These are phyloP conservation scores for Eucalyptus urophylla DNA, from an alignment of 345 rosid species.

Conservation along the genomic window DNA sequence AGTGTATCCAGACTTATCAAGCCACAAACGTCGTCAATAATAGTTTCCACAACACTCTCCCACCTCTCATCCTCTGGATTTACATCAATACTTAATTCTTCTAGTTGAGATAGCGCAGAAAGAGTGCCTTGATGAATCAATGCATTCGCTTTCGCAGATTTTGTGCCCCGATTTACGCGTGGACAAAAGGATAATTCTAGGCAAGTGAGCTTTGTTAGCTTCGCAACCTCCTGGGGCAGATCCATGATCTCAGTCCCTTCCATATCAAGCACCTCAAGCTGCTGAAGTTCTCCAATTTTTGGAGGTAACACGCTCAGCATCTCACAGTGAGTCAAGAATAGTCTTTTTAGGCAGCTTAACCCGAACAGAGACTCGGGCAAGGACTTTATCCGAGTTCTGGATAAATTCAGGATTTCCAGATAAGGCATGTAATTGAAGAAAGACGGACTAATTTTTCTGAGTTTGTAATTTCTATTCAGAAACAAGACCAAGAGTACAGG, in stretches of 20 bases:
- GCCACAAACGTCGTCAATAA: not conserved
- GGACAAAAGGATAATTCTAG: not conserved
- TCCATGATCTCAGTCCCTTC: not conserved
- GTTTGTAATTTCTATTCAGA: not conserved
- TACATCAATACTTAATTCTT: not conserved
- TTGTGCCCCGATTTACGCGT: not conserved
- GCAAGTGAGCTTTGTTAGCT: not conserved
- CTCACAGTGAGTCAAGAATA: not conserved
- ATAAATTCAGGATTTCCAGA: not conserved
- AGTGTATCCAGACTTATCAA: not conserved
- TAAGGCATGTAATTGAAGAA: not conserved
- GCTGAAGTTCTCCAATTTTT: not conserved
- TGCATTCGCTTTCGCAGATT: no score
- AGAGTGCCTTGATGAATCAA: not conserved
- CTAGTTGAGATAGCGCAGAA: not conserved
- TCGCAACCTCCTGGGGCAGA: not conserved
- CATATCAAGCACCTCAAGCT: not conserved
- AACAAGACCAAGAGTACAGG: not conserved
- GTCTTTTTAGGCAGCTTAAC: not conserved
- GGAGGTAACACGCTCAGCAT: not conserved
- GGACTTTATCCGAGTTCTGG: not conserved
- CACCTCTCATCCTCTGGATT: not conserved
- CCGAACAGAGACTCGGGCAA: not conserved
- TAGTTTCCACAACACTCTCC: not conserved
- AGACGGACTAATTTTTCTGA: not conserved